Base-by-base conservation (phyloP, 1,284 basidiomycete genomes). In the Leccinum subfulvum region DNA sequence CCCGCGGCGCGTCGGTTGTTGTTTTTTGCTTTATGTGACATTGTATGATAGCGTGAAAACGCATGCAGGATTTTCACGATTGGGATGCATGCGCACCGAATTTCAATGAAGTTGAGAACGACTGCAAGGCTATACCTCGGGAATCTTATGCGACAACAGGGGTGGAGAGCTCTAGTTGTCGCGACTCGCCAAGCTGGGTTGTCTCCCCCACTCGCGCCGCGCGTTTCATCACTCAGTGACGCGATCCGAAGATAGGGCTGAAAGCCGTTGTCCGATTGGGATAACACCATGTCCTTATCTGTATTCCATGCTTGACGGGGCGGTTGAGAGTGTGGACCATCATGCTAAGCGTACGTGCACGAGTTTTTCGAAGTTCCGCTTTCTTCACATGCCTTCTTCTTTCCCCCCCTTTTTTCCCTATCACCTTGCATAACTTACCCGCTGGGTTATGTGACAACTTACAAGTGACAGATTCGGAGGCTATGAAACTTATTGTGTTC, bases 261-360 rank as follows among this genome's bases (percentile, higher is more conserved):
- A 33, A 16, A 14, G 10, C 47, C 53, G 30, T 30, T 28, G 23
- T 51, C 49, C 14, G 49, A 23, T 51, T 14, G 26, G n/a, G 61
- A 58, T 30, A 26, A 65, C 30, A 39, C 61, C 37, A 57, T 65
- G 37, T 66, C 56, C 53, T 21, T 26, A 28, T 28, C 23, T 13
- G 16, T 28, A 52, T 44, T 57, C 33, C n/a, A 23, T 41, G 3
- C 26, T n/a, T n/a, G 21, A 53, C 10, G 37, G 8, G 33, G 39
- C 13, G 6, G n/a, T 41, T 26, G 47, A 47, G 26, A 16, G 41
- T 44, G n/a, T n/a, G n/a, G 41, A 41, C 41, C 10, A 44, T 44
- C 41, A 44, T 6, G n/a, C 41, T 13, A 21, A 13, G 18, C 18
- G 44, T 47, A 6, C 44, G 44, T 44, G 41, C 41, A 11, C n/a